Conservation (phyloP, 2,329 filamentous ascomycete genomes). For the Cladophialophora psammophila region DNA sequence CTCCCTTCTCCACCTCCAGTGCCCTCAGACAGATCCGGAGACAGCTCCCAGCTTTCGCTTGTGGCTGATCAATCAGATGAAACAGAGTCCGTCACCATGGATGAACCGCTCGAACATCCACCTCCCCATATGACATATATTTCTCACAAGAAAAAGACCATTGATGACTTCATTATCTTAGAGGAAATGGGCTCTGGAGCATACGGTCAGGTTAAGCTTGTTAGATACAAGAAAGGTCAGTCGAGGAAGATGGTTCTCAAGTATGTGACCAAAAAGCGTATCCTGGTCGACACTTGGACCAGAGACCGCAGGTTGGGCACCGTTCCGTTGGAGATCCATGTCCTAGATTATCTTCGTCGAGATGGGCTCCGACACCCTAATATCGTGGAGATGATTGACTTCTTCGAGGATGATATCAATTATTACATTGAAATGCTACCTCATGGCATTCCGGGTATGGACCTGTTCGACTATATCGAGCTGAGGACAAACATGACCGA, state of each 20-base stretch:
- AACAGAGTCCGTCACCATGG: slow-evolving; percentile 59
- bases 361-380: slow-evolving; percentile 71
- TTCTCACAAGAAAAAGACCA: slow-evolving; percentile 73
- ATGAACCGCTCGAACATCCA: slow-evolving; percentile 50
- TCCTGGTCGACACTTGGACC: slow-evolving; percentile 98
- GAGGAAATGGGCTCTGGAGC: slow-evolving; percentile 99
- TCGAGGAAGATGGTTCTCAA: slow-evolving; percentile 88
- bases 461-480: slow-evolving; percentile 98
- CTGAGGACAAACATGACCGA: slow-evolving; percentile 96
- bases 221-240: slow-evolving; percentile 76
- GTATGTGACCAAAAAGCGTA: slow-evolving; percentile 95
- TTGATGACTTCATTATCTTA: slow-evolving; percentile 87
- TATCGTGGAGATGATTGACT: slow-evolving; percentile 73
- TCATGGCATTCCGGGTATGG: slow-evolving; percentile 95
- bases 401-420: slow-evolving; percentile 72
- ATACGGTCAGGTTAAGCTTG: slow-evolving; percentile 96
- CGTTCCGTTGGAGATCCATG: slow-evolving; percentile 95
- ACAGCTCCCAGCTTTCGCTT: slow-evolving; percentile 50
- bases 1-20: slow-evolving; percentile 46
- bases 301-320: slow-evolving; percentile 90
- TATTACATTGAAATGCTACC: slow-evolving; percentile 99
- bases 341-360: slow-evolving; percentile 87
- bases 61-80: slow-evolving; percentile 49
- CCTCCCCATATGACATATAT: slow-evolving; percentile 39
- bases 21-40: slow-evolving; percentile 43